Conservation (phyloP, 805 yeast species). For the Cyberlindnera galapagoensis region DNA sequence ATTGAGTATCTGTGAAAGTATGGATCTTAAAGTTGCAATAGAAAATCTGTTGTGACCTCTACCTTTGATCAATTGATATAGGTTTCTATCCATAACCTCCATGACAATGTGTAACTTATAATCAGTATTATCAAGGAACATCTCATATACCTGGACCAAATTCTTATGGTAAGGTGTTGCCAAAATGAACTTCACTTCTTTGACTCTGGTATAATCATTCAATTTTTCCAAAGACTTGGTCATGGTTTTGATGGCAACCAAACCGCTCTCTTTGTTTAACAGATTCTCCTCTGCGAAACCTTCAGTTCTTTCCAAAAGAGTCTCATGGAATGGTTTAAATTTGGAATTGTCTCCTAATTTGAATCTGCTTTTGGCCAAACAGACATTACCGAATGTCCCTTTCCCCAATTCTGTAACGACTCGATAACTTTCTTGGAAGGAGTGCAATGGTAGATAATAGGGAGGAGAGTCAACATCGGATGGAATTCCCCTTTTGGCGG, state of each 20-base stretch:
- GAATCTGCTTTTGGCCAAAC: conserved; percentile 46
- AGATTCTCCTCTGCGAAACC: conserved; percentile 25
- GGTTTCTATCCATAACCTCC: conserved; percentile 82
- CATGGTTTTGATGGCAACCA: conserved; percentile 83
- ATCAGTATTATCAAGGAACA: conserved; percentile 61
- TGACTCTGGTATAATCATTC: conserved; percentile 50
- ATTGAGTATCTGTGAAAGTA: conserved; percentile 61
- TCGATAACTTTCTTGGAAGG: conserved; percentile 39
- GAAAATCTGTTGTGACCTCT: conserved; percentile 51
- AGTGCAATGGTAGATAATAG: conserved; percentile 35
- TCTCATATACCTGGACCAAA: conserved; percentile 69
- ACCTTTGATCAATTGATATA: conserved; percentile 68
- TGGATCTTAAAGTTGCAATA: conserved; percentile 52
- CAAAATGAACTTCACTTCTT: conserved; percentile 62
- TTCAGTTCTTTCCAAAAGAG: conserved; percentile 40
- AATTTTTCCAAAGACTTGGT: conserved; percentile 44
- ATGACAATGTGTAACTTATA: conserved; percentile 71
- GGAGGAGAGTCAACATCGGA: conserved; percentile 35
- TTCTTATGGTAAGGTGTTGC: conserved; percentile 65
- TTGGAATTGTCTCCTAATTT: conserved; percentile 13
- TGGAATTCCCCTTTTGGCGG: conserved; percentile 21
- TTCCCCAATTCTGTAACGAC: conserved; percentile 52
- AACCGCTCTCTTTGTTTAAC: conserved; percentile 27
- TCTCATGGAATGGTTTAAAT: conserved; percentile 23
- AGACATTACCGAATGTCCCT: conserved; percentile 73